These are phyloP conservation scores for Chrysosporium queenslandicum DNA, from an alignment of 2,329 filamentous ascomycete species.

Conservation along the genomic window DNA sequence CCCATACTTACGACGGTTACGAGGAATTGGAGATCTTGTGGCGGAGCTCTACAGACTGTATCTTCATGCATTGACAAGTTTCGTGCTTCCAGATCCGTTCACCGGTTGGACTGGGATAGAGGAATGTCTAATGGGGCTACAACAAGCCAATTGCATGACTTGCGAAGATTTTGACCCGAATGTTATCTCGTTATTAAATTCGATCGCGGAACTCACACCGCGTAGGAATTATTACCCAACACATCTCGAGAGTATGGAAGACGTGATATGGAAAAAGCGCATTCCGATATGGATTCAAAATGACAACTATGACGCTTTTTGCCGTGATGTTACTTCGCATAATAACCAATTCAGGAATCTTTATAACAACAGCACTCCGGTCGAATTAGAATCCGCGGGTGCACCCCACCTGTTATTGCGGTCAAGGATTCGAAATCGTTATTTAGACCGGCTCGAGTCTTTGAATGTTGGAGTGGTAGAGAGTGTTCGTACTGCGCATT, in stretches of 20 bases:
- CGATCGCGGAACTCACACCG: slow-evolving; percentile 23
- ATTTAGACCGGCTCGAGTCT: not conserved
- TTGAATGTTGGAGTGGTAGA: not conserved
- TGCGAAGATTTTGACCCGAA: slow-evolving; percentile 33
- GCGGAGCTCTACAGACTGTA: slow-evolving; percentile 43
- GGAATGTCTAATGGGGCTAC: slow-evolving; percentile 23
- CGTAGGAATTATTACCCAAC: not conserved
- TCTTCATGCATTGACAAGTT: slow-evolving; percentile 32
- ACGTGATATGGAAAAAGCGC: not conserved
- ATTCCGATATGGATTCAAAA: not conserved
- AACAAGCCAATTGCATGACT: slow-evolving; percentile 42
- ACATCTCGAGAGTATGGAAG: not conserved
- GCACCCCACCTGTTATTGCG: not conserved
- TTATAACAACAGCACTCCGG: not conserved
- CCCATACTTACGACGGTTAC: slow-evolving; percentile 39
- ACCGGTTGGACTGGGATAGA: slow-evolving; percentile 27
- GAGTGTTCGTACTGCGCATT: not conserved
- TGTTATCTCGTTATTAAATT: slow-evolving; percentile 29
- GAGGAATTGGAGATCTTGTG: slow-evolving; percentile 42
- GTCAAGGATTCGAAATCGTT: not conserved
- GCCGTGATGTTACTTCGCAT: not conserved
- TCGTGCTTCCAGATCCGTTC: slow-evolving; percentile 27
- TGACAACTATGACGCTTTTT: not conserved
- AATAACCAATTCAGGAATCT: not conserved
- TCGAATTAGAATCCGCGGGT: not conserved